A percentile compares a stretch with the other conserved stretches of the same genome.
These are phyloP conservation scores for Aspergillus fischeri DNA, from an alignment of 2,329 filamentous ascomycete species.

Conservation along the genomic window DNA sequence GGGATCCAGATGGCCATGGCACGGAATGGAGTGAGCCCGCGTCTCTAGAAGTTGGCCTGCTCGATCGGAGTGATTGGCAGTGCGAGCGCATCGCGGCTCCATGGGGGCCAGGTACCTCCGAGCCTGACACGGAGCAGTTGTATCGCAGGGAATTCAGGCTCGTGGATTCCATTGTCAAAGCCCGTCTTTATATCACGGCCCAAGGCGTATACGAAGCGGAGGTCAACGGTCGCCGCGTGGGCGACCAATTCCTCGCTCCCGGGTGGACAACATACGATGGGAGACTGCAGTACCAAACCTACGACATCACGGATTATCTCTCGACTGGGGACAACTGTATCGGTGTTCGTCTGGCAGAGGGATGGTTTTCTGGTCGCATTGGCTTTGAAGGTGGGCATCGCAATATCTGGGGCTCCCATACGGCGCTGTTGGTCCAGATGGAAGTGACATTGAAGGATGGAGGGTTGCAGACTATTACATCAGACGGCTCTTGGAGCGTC, in stretches of 20 bases:
- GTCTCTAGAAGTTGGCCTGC: too few species aligned
- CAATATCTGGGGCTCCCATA: slow-evolving; percentile 15
- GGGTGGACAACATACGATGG: slow-evolving; percentile 51
- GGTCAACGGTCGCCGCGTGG: slow-evolving; percentile 46
- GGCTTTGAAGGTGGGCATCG: slow-evolving; percentile 15
- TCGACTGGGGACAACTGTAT: slow-evolving; percentile 36
- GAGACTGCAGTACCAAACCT: slow-evolving; percentile 50
- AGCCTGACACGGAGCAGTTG: neutral
- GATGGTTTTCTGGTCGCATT: slow-evolving; percentile 43
- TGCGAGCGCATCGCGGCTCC: slow-evolving; percentile 1
- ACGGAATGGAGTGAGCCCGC: too few species aligned
- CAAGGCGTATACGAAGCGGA: slow-evolving; percentile 46
- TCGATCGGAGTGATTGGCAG: neutral
- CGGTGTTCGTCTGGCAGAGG: slow-evolving; percentile 43
- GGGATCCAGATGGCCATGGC: too few species aligned
- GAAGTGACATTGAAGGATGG: slow-evolving; percentile 2
- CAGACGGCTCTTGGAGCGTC: slow-evolving; percentile 11
- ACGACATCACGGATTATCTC: slow-evolving; percentile 46
- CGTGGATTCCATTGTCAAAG: neutral
- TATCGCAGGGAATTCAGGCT: neutral
- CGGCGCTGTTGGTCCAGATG: slow-evolving; percentile 1
- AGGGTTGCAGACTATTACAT: neutral
- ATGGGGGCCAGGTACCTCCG: neutral
- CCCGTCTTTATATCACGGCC: slow-evolving; percentile 45
- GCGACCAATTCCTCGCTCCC: slow-evolving; percentile 40